Base-by-base conservation (phyloP, 371 early-diverging fungal species). In the Mucor mucedo region DNA sequence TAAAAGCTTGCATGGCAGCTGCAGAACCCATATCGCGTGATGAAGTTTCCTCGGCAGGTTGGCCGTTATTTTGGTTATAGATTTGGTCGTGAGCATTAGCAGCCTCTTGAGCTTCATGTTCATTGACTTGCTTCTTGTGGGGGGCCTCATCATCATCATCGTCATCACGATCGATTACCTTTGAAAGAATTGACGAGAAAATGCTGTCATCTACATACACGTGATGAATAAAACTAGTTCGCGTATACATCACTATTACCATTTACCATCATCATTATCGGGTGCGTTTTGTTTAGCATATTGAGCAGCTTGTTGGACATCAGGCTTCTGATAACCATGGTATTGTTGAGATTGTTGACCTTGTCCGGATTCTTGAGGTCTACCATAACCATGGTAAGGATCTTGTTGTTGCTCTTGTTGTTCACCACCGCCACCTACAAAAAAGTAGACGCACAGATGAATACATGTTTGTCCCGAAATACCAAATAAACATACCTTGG, bases 1-100 rank as follows among this genome's bases (percentile, higher is more conserved):
- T 77, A 66, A 82, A 77, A 41, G 82, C 82, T 59, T 82, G 77
- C 68, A 82, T 59, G 44, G 82, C 82, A 42, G 82, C 79, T 21
- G 82, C 82, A 13, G 74, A 70, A 21, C 82, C 82, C 42, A 82
- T 48, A 56, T 79, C 82, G 47, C 74, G 71, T 13, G 77, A 71
- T 6, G 77, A 72, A 16, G 58, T 61, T 29, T 70, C 69, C 21
- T 57, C 50, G 7, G 48, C n/a, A 28, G 70, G 67, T 56, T 61
- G 57, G 14, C 67, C 71, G 9, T 52, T 52, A 13, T 63, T 53
- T 57, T 79, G 69, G 42, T 66, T 71, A 62, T 82, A 82, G 40
- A 82, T 66, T 52, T 68, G 66, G 32, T 77, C 69, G 39, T 77
- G 75, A 4, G 70, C 77, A 16, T 60, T 49, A 14, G 70, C 70